phyloP scores from a whole-genome alignment of 805 yeast genomes.

The Blastobotrys parvus region DNA sequence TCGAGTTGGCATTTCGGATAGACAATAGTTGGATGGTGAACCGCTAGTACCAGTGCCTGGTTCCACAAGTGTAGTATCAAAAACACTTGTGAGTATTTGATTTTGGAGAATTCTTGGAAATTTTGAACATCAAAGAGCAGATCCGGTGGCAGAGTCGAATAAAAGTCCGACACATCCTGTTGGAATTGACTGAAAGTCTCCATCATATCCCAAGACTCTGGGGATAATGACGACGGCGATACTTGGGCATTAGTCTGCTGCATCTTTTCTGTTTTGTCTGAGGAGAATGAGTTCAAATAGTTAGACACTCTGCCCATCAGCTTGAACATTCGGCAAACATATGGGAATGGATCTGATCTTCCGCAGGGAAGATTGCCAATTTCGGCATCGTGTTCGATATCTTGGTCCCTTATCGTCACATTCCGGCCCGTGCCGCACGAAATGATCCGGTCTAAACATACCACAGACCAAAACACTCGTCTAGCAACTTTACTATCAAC shows the following conservation, averaged over 20 bases:
- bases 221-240: slow-evolving; percentile 8
- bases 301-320: slow-evolving; percentile 22
- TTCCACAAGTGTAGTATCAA: slow-evolving; percentile 22
- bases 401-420: slow-evolving; percentile 16
- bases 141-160: slow-evolving; percentile 19
- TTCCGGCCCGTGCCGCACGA: slow-evolving; percentile 24
- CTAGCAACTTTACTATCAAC: slow-evolving; percentile 8
- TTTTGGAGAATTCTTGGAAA: slow-evolving; percentile 19
- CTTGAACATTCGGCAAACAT: slow-evolving; percentile 18
- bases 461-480: slow-evolving; percentile 22
- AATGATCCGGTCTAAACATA: slow-evolving; percentile 21
- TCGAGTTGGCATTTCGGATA: slow-evolving; percentile 20
- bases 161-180: slow-evolving; percentile 20
- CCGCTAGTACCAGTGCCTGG: slow-evolving; percentile 24
- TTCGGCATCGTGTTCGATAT: slow-evolving; percentile 17
- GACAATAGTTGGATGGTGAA: slow-evolving; percentile 22
- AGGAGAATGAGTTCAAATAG: slow-evolving; percentile 14
- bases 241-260: not conserved
- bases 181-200: slow-evolving; percentile 14
- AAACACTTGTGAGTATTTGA: slow-evolving; percentile 20
- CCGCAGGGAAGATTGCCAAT: slow-evolving; percentile 7
- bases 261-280: not conserved
- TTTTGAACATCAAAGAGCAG: slow-evolving; percentile 21
- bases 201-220: slow-evolving; percentile 10
- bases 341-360: slow-evolving; percentile 22